Evolutionary conservation across 331 rosid species (phyloP).

Genomic region (Quercus lobata): DNA sequence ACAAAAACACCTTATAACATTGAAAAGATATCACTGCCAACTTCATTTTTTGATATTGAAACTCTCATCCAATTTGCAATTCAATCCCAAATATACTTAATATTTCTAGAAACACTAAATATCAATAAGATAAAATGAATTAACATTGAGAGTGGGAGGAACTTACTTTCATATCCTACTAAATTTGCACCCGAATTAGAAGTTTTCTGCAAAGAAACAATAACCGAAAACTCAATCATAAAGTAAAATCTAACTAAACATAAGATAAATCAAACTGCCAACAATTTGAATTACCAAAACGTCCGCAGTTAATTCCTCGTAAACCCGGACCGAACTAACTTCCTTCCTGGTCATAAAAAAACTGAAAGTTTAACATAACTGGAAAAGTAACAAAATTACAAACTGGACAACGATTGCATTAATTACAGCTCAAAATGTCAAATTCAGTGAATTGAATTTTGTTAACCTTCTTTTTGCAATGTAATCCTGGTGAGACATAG

Average conservation of each 20-base stretch:
- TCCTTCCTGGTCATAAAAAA: constrained; percentile 54
- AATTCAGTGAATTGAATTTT: neutral
- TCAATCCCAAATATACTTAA: neutral
- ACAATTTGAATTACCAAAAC: constrained; percentile 48
- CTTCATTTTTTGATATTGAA: neutral
- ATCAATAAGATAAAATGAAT: neutral
- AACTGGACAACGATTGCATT: neutral
- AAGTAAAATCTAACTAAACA: constrained; percentile 5
- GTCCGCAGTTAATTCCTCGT: constrained; percentile 47
- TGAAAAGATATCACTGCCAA: neutral
- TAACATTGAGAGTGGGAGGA: neutral
- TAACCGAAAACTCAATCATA: constrained; percentile 16
- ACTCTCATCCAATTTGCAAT: neutral
- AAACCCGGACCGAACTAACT: constrained; percentile 28
- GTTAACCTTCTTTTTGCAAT: constrained; percentile 58
- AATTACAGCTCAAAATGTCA: neutral
- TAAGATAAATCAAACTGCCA: neutral
- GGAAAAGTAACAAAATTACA: neutral
- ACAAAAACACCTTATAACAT: too few species aligned
- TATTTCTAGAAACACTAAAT: neutral
- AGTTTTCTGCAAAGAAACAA: constrained; percentile 41
- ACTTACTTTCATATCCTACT: constrained; percentile 75
- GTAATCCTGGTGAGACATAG: constrained; percentile 77
- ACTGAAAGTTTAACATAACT: neutral
- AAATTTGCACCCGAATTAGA: constrained; percentile 37